Evolutionary conservation across 176 grass and related monocot species (phyloP).

Genomic region (Carex littledalei): DNA sequence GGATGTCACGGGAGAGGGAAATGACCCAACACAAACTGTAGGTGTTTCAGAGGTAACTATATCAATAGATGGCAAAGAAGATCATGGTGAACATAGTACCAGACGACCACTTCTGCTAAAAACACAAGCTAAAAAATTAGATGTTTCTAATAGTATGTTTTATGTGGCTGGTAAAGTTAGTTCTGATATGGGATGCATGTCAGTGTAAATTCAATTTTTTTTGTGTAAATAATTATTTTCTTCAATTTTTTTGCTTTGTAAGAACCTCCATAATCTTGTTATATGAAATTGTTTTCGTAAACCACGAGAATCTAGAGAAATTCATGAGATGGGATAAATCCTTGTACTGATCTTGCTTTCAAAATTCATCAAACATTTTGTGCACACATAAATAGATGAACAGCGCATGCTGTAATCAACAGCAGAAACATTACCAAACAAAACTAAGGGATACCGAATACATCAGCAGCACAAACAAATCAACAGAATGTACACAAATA

Average conservation of each 20-base stretch:
- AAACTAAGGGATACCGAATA: background rate
- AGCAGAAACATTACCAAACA: background rate
- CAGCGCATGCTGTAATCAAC: background rate
- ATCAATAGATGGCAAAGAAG: background rate
- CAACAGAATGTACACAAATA: no score
- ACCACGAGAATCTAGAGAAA: no score
- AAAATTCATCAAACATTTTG: background rate
- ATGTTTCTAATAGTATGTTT: background rate
- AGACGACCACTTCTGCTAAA: slow-evolving; percentile 35
- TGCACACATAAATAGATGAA: background rate
- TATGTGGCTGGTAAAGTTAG: background rate
- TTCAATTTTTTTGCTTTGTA: background rate
- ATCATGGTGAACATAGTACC: background rate
- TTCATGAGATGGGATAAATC: no score
- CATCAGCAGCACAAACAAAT: no score
- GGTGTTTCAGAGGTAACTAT: slow-evolving; percentile 16
- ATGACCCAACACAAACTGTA: background rate
- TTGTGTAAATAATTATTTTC: background rate
- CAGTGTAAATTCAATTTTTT: background rate
- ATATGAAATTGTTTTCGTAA: no score
- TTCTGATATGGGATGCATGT: background rate
- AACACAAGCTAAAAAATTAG: background rate
- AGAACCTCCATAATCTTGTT: background rate
- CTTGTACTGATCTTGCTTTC: background rate
- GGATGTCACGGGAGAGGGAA: slow-evolving; percentile 7